A percentile compares a stretch with the other conserved stretches of the same genome.
Conservation (phyloP, 2,329 filamentous ascomycete genomes). For the Ceratocystis variospora region DNA sequence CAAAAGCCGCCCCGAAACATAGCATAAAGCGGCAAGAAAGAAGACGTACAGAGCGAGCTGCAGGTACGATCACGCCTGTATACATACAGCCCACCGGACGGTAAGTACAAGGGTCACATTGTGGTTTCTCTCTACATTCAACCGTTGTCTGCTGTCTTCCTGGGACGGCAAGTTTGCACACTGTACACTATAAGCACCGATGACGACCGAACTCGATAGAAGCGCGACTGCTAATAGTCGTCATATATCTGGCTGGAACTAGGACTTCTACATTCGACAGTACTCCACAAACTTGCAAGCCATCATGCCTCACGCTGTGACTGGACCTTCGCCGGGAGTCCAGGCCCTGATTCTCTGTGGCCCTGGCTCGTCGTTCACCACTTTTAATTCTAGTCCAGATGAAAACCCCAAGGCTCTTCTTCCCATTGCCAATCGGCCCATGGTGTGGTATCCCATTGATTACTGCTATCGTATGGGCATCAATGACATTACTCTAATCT, state of each 20-base stretch:
- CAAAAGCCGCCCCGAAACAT: background rate
- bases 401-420: constrained; percentile 71
- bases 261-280: background rate
- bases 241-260: background rate
- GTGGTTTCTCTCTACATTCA: background rate
- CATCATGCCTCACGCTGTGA: constrained; percentile 60
- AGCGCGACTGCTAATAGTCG: constrained; percentile 3
- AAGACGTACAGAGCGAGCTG: background rate
- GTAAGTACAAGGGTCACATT: background rate
- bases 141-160: too few species aligned
- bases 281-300: background rate
- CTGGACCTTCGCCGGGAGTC: constrained; percentile 60
- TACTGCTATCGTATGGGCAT: constrained; percentile 74
- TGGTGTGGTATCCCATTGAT: constrained; percentile 82
- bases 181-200: constrained; percentile 4
- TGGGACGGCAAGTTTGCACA: too few species aligned
- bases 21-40: background rate
- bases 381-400: constrained; percentile 66
- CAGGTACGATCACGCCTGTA: background rate
- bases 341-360: constrained; percentile 75
- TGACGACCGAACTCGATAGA: background rate
- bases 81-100: background rate
- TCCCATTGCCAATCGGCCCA: constrained; percentile 70
- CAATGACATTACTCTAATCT: constrained; percentile 51
- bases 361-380: constrained; percentile 67